These are phyloP conservation scores for Alternaria sp. DNA, from an alignment of 2,329 filamentous ascomycete genomes.

Conservation along the genomic window DNA sequence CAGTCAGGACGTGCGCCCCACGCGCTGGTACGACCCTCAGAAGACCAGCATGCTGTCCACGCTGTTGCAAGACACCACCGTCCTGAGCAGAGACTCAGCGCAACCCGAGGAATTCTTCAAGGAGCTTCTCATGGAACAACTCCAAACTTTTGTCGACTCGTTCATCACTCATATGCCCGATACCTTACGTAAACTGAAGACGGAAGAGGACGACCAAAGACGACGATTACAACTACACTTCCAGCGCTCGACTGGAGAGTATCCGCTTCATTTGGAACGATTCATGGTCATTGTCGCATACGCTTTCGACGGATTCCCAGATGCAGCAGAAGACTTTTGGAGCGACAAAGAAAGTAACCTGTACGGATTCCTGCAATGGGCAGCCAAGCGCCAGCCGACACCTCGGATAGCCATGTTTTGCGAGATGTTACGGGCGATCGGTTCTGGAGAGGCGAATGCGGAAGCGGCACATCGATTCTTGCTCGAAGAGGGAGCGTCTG, in stretches of 20 bases:
- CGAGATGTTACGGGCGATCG: slow-evolving; percentile 91
- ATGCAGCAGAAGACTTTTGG: slow-evolving; percentile 91
- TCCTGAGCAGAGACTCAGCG: slow-evolving; percentile 72
- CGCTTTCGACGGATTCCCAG: slow-evolving; percentile 84
- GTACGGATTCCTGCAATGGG: slow-evolving; percentile 95
- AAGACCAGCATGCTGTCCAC: slow-evolving; percentile 83
- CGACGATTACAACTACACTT: slow-evolving; percentile 57
- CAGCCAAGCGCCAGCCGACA: slow-evolving; percentile 92
- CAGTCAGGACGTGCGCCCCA: slow-evolving; percentile 79
- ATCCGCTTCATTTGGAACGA: slow-evolving; percentile 74
- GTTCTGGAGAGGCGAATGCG: slow-evolving; percentile 82
- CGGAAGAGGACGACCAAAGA: slow-evolving; percentile 89
- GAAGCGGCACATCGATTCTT: slow-evolving; percentile 88
- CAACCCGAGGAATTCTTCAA: slow-evolving; percentile 78
- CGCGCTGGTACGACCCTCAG: slow-evolving; percentile 88
- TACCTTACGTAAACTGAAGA: slow-evolving; percentile 82
- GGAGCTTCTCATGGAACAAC: slow-evolving; percentile 75
- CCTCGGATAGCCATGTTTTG: slow-evolving; percentile 97
- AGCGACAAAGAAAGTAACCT: slow-evolving; percentile 90
- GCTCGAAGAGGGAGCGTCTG: slow-evolving; percentile 76
- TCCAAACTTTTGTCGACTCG: slow-evolving; percentile 88
- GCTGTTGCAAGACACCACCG: slow-evolving; percentile 80
- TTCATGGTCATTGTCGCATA: slow-evolving; percentile 94
- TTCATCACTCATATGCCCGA: slow-evolving; percentile 97
- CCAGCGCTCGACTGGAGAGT: slow-evolving; percentile 61